phyloP scores from a whole-genome alignment of 2,329 filamentous ascomycete genomes.

The Aspergillus bombycis region DNA sequence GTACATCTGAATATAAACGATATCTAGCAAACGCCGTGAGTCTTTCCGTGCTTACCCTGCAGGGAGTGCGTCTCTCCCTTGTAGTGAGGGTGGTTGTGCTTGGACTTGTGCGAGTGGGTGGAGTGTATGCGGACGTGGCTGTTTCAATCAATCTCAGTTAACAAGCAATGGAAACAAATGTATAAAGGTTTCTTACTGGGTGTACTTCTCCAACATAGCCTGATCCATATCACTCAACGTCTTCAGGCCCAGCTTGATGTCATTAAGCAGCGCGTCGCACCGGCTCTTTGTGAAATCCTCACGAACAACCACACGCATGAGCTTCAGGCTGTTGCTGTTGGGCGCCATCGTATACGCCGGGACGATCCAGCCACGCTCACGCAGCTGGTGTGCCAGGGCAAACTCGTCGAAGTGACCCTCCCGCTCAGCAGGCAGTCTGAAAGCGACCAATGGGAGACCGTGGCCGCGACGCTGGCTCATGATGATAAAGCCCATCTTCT shows the following conservation, averaged over 20 bases:
- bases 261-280: conserved; percentile 75
- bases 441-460: conserved; percentile 87
- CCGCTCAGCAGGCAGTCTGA: conserved; percentile 67
- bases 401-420: conserved; percentile 72
- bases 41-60: conserved; percentile 89
- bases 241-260: conserved; percentile 76
- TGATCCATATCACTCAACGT: conserved; percentile 75
- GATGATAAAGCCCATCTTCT: conserved; percentile 79
- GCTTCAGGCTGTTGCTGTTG: conserved; percentile 78
- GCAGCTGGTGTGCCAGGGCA: conserved; percentile 79
- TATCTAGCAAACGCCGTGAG: conserved; percentile 75
- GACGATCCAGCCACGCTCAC: conserved; percentile 87
- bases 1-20: background rate
- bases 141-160: conserved; percentile 3
- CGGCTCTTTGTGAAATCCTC: conserved; percentile 86
- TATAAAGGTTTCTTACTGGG: conserved; percentile 55
- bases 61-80: conserved; percentile 81
- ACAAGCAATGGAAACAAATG: background rate
- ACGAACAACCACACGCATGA: conserved; percentile 88
- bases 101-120: conserved; percentile 56
- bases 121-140: conserved; percentile 60
- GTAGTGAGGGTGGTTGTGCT: conserved; percentile 56
- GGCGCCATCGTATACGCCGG: conserved; percentile 98
- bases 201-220: conserved; percentile 69
- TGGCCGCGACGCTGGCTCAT: conserved; percentile 78